Base-by-base conservation (phyloP, 495 filamentous ascomycete species). In the Neurospora terricola region DNA sequence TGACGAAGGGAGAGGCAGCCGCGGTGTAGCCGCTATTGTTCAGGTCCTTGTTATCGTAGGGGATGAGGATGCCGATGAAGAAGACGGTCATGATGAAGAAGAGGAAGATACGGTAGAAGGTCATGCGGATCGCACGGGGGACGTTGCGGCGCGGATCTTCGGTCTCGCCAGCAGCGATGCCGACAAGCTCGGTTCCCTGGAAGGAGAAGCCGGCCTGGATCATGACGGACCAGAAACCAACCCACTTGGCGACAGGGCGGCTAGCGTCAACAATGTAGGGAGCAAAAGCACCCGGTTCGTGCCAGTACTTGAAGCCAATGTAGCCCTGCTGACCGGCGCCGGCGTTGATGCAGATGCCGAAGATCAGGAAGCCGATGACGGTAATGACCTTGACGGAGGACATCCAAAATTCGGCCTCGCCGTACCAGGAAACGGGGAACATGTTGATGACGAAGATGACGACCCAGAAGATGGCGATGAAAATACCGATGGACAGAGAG, bases 401-500 rank as follows among this genome's bases (percentile, higher is more conserved):
- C 76, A 93, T 91, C 81, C 87, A 88, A 80, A 93, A 93, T 77
- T 93, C 91, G 40, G 91, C 86, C 82, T 94, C 90, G 62, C 91
- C 92, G 75, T 90, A 94, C 62, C 87, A 87, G 5, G 84, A 79
- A 21, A 94, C 88, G 4, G 91, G 88, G 59, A 94, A 84, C 73
- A 91, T 87, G 77, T 94, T 94, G 69, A 90, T 78, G 69, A 80
- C 77, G 3, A 91, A 82, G 71, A 95, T 90, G 54, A 92, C 72
- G 16, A 91, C 86, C 84, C 92, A 92, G 80, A 93, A 90, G 71
- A 96, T 80, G n/a, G 88, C 86, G 78, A 94, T 94, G 77, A 92
- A 91, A 70, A 90, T 91, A 36, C 90, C 90, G 69, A 87, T 84
- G 74, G 80, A 84, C 38, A 84, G 77, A 38, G 81, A 80, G 16